Evolutionary conservation across 345 rosid genomes (phyloP).

Genomic region (Populus nigra): DNA sequence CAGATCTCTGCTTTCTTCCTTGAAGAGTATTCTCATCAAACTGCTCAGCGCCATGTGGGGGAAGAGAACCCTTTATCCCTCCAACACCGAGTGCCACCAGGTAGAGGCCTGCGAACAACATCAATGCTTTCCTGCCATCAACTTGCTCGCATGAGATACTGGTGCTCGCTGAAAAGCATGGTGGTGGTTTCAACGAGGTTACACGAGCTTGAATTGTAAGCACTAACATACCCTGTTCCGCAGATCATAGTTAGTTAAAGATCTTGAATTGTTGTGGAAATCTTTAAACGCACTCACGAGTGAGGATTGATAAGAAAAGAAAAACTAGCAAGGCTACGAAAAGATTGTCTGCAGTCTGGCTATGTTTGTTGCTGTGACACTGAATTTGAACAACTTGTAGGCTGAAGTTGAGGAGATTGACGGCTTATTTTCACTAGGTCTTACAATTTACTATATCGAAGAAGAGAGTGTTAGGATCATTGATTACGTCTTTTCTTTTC

Average conservation of each 20-base stretch:
- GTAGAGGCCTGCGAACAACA: conserved; percentile 74
- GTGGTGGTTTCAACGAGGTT: conserved; percentile 49
- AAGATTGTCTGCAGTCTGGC: too few relatives aligned
- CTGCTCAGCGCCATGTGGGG: conserved; percentile 93
- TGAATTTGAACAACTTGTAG: too few relatives aligned
- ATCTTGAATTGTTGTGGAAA: neutral
- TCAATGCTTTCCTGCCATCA: conserved; percentile 31
- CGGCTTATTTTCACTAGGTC: neutral
- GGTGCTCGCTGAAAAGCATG: conserved; percentile 25
- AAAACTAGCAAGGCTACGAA: too few relatives aligned
- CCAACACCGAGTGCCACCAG: conserved; percentile 88
- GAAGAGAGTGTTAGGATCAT: too few relatives aligned
- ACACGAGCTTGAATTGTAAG: conserved; percentile 56
- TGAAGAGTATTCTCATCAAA: conserved; percentile 63
- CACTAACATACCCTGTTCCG: conserved; percentile 49
- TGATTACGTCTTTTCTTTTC: too few relatives aligned
- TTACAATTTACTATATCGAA: too few relatives aligned
- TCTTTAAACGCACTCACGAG: too few relatives aligned
- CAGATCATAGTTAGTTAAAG: conserved; percentile 1
- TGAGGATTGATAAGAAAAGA: too few relatives aligned
- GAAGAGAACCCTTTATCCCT: conserved; percentile 91
- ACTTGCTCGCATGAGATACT: conserved; percentile 36
- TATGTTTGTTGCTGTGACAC: too few relatives aligned
- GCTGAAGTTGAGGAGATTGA: too few relatives aligned
- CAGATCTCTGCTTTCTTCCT: conserved; percentile 79